Evolutionary conservation across 345 rosid genomes (phyloP).

Genomic region (Linum lewisii): DNA sequence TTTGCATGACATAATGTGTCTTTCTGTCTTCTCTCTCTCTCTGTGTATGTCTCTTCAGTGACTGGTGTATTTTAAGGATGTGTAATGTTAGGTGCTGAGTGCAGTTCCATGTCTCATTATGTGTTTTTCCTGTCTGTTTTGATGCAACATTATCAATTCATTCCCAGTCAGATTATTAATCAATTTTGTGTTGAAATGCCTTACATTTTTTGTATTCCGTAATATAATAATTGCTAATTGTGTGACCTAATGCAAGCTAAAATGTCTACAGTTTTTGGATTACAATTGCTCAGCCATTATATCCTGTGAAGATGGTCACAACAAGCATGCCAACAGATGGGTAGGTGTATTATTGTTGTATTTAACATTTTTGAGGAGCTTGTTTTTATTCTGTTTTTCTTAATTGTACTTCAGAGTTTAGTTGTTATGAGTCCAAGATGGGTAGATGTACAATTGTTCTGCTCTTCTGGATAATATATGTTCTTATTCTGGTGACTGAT

Average conservation of each 20-base stretch:
- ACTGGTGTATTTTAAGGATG: background rate
- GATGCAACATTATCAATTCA: too few species aligned
- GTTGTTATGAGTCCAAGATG: background rate
- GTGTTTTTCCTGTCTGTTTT: too few species aligned
- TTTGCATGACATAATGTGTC: background rate
- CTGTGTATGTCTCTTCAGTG: too few species aligned
- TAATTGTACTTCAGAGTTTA: too few species aligned
- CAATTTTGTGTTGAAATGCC: too few species aligned
- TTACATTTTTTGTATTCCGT: background rate
- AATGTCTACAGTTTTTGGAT: constrained; percentile 60
- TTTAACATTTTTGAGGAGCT: background rate
- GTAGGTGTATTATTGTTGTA: constrained; percentile 31
- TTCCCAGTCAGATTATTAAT: too few species aligned
- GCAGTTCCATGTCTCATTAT: background rate
- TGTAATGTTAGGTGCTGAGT: background rate
- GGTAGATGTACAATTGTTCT: background rate
- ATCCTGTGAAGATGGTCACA: constrained; percentile 52
- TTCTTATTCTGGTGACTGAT: background rate
- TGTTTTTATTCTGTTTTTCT: background rate
- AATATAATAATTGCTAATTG: background rate
- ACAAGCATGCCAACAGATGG: constrained; percentile 60
- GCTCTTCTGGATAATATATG: background rate
- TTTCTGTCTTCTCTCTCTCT: background rate
- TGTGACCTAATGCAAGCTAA: background rate
- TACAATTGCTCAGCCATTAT: constrained; percentile 54